phyloP scores from a whole-genome alignment of 2,329 filamentous ascomycete species.

The Hortaea werneckii region DNA sequence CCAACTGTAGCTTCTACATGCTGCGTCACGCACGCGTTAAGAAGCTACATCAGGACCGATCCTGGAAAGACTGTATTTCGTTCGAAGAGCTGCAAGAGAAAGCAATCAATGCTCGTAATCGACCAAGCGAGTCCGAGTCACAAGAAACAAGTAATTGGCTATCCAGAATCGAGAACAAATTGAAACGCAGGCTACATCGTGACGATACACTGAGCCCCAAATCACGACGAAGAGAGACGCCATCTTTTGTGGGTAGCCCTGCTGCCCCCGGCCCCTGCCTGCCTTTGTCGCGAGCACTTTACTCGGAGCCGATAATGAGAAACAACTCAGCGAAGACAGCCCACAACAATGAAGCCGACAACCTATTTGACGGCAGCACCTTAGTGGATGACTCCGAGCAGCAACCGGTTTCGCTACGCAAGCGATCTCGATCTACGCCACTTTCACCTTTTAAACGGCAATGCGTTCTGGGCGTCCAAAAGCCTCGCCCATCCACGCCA shows the following conservation, averaged over 20 bases:
- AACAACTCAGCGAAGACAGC: no score
- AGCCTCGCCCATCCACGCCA: background rate
- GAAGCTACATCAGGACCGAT: slow-evolving; percentile 69
- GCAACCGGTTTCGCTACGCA: background rate
- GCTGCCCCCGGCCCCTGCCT: no score
- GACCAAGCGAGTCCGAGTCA: slow-evolving; percentile 43
- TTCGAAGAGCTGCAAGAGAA: slow-evolving; percentile 61
- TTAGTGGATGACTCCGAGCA: background rate
- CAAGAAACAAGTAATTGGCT: slow-evolving; percentile 55
- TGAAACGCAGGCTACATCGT: slow-evolving; percentile 21
- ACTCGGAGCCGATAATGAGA: no score
- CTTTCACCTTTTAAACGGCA: slow-evolving; percentile 1
- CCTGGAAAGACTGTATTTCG: slow-evolving; percentile 56
- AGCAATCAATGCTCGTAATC: slow-evolving; percentile 47
- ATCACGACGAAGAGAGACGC: slow-evolving; percentile 4
- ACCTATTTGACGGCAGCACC: slow-evolving; percentile 1
- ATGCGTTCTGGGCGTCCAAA: background rate
- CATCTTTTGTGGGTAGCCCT: background rate
- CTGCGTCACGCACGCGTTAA: slow-evolving; percentile 66
- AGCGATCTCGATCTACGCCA: background rate
- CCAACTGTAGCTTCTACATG: slow-evolving; percentile 60
- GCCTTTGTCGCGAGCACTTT: no score
- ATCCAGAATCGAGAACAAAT: slow-evolving; percentile 42
- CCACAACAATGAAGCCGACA: background rate
- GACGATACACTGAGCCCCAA: slow-evolving; percentile 11